Evolutionary conservation across 2,329 filamentous ascomycete genomes (phyloP).

Genomic region (Aspergillus quadricinctus): DNA sequence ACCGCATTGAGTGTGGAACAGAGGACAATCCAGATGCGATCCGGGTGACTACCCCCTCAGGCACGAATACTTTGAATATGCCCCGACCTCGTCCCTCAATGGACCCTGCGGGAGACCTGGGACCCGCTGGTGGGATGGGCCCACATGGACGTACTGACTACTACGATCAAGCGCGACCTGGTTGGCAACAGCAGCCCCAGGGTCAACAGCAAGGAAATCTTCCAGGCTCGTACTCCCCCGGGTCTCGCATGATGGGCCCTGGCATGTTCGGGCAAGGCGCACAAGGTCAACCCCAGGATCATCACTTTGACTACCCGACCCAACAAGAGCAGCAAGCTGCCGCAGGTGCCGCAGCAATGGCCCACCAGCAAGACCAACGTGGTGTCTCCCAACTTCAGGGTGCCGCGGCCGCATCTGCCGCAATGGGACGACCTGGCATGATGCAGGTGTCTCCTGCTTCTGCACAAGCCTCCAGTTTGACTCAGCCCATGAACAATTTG

Average conservation of each 20-base stretch:
- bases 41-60: slow-evolving; percentile 92
- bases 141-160: slow-evolving; percentile 35
- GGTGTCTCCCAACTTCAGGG: slow-evolving; percentile 63
- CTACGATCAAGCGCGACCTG: slow-evolving; percentile 37
- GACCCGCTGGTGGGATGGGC: slow-evolving; percentile 26
- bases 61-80: slow-evolving; percentile 92
- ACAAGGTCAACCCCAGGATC: slow-evolving; percentile 39
- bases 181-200: slow-evolving; percentile 35
- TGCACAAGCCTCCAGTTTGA: slow-evolving; percentile 42
- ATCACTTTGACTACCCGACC: slow-evolving; percentile 40
- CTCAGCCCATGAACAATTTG: slow-evolving; percentile 53
- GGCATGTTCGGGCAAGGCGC: slow-evolving; percentile 33
- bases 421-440: slow-evolving; percentile 44
- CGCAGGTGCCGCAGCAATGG: slow-evolving; percentile 40
- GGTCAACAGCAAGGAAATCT: slow-evolving; percentile 29
- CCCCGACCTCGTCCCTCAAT: slow-evolving; percentile 34
- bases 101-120: slow-evolving; percentile 30
- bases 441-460: slow-evolving; percentile 45
- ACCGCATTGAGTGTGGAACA: slow-evolving; percentile 91
- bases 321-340: slow-evolving; percentile 46
- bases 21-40: slow-evolving; percentile 95
- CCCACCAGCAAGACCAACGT: slow-evolving; percentile 62
- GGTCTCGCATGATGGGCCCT: slow-evolving; percentile 33
- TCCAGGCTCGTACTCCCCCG: slow-evolving; percentile 39
- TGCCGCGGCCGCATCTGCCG: slow-evolving; percentile 56